phyloP scores from a whole-genome alignment of 2,329 filamentous ascomycete species.

The Xylaria sp. region DNA sequence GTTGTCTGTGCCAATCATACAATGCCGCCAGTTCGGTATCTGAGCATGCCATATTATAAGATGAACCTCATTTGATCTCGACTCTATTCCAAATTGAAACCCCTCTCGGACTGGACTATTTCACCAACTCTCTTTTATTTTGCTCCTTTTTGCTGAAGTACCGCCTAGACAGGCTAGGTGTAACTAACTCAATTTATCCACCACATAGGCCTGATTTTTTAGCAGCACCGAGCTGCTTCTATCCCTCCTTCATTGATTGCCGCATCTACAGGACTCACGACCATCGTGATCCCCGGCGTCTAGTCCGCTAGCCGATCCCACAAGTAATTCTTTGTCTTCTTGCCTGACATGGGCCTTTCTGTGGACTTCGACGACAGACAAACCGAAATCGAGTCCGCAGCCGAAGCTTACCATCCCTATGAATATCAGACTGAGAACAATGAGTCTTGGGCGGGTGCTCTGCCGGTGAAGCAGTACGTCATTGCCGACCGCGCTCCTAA shows the following conservation, averaged over 20 bases:
- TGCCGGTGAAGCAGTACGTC: constrained; percentile 89
- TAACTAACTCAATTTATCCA: constrained; percentile 37
- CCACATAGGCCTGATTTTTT: constrained; percentile 40
- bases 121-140: constrained; percentile 12
- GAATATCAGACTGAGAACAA: constrained; percentile 90
- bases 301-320: constrained; percentile 26
- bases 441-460: constrained; percentile 88
- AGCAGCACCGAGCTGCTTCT: constrained; percentile 47
- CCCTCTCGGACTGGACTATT: constrained; percentile 22
- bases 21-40: constrained; percentile 12
- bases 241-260: constrained; percentile 36
- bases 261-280: constrained; percentile 37
- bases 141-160: constrained; percentile 21
- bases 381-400: constrained; percentile 68
- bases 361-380: constrained; percentile 77
- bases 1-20: constrained; percentile 4
- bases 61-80: constrained; percentile 10
- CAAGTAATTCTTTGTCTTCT: constrained; percentile 49
- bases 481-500: neutral
- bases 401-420: constrained; percentile 75
- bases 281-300: constrained; percentile 38
- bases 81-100: constrained; percentile 5
- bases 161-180: constrained; percentile 24
- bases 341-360: constrained; percentile 76
- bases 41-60: constrained; percentile 6